Evolutionary conservation across 2,329 filamentous ascomycete genomes (phyloP), one percentile per base, ranked within the genome.

Genomic region (Epichloe typhina): DNA sequence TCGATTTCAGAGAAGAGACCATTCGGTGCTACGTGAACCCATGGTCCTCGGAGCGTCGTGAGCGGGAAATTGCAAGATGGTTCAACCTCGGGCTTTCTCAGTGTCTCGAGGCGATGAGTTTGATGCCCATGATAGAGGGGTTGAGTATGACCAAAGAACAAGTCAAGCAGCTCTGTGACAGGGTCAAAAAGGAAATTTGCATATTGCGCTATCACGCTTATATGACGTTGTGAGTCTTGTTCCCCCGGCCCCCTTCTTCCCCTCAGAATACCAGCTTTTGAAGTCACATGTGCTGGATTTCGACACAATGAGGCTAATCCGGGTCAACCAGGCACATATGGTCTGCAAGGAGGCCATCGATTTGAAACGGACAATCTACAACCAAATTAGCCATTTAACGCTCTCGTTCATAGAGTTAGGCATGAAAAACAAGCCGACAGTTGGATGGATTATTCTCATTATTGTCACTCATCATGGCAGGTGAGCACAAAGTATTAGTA

Each of bases 1-100:
- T 82, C 38, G 84, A 96, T 53, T 81, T 96, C 58, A 76, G 78
- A 55, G 83, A 91, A 63, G 73, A 79, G 54, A 74, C 80, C 48
- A 80, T 86, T 54, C 75, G 75, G 52, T 71, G 91, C 37, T 86
- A 88, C 33, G 74, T 88, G 61, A 91, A 84, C 61, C 80, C 82
- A 23, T 91, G 86, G 84, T 77, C 80, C 52, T 65, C 70, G 26
- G 80, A 87, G 75, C 26, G 73, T 80, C 55, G 74, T 82, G 57
- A 82, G 80, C 54, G 26, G 26, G 77, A 84, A 43, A 75, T 89
- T 49, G 88, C 86, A 33, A 75, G 82, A 52, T 95, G 87, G 86
- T 95, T 94, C 68, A 89, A 91, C 61, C 71, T 91, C 23, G 83
- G 82, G 39, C 72, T 95, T 57, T 82, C 77, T 11, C 80, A 86